Conservation (phyloP, 805 yeast genomes). For the Maudiozyma serrabonitensis region DNA sequence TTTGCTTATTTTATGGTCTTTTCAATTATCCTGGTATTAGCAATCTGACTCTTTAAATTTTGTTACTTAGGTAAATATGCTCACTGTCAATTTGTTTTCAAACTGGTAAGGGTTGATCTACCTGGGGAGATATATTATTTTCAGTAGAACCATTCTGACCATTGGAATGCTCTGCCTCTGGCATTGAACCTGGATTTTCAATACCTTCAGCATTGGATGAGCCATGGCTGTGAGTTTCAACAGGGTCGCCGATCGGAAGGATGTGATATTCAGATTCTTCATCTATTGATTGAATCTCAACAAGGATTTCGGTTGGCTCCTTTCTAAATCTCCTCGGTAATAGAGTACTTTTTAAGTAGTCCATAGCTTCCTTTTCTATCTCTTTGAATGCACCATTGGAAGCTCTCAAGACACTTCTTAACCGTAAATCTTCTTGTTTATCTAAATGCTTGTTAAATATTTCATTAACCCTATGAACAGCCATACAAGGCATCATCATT, state of each 20-base stretch:
- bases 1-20: too few species aligned
- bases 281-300: background rate
- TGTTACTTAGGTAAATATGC: too few species aligned
- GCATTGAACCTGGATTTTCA: background rate
- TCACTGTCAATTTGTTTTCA: too few species aligned
- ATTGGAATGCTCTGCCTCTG: too few species aligned
- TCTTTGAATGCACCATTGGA: conserved; percentile 25
- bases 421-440: conserved; percentile 31
- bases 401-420: conserved; percentile 26
- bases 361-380: conserved; percentile 24
- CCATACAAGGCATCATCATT: background rate
- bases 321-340: background rate
- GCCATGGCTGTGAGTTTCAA: background rate
- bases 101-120: too few species aligned
- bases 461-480: background rate
- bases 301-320: background rate
- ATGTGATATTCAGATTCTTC: conserved; percentile 2
- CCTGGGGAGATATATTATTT: too few species aligned
- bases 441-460: conserved; percentile 32
- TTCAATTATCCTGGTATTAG: too few species aligned
- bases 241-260: background rate
- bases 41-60: too few species aligned
- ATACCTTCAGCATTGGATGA: background rate
- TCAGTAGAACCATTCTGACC: too few species aligned
- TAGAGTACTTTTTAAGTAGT: conserved; percentile 6